phyloP scores from a whole-genome alignment of 441 rosid species.

The Pelargonium australe region DNA sequence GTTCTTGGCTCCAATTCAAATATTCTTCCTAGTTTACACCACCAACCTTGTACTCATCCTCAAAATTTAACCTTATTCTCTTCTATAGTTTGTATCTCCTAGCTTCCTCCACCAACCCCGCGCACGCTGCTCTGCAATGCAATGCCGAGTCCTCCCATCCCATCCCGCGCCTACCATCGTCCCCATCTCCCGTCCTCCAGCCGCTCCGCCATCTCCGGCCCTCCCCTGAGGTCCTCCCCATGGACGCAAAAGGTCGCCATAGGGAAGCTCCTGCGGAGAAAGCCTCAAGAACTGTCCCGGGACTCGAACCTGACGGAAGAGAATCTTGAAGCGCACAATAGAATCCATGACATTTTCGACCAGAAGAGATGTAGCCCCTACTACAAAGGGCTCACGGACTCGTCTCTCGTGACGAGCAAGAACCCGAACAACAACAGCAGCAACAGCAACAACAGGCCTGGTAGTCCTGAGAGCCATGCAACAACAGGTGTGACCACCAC shows the following conservation, averaged over 20 bases:
- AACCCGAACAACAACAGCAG: background rate
- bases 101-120: background rate
- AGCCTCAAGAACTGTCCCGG: conserved; percentile 1
- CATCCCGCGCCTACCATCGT: background rate
- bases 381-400: background rate
- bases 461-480: background rate
- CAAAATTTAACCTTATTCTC: background rate
- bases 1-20: background rate
- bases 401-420: background rate
- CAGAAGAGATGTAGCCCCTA: background rate
- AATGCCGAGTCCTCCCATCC: conserved; percentile 2
- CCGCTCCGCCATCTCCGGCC: background rate
- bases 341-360: background rate
- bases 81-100: background rate
- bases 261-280: background rate
- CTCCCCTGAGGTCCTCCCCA: background rate
- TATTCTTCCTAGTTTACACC: background rate
- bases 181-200: background rate
- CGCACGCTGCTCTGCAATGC: background rate
- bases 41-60: background rate
- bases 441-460: background rate
- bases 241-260: background rate
- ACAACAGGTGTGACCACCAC: background rate
- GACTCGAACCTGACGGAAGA: background rate
- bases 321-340: background rate